Percentiles rank a stretch among this genome's conserved stretches.
phyloP scores from a whole-genome alignment of 108 stramenopile species.

The Skeletonema costatum region DNA sequence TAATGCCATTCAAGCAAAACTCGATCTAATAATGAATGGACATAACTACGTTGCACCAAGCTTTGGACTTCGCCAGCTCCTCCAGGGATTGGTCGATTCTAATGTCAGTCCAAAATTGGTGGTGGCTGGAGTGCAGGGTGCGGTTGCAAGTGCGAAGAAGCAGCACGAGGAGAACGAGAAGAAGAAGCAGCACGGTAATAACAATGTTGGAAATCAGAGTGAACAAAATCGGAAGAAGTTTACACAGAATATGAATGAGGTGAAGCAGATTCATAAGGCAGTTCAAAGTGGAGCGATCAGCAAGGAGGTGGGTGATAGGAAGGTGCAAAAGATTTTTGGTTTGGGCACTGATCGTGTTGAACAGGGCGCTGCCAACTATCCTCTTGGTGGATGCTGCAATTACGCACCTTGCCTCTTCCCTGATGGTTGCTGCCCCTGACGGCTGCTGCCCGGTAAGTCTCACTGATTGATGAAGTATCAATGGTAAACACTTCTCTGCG shows the following conservation, averaged over 20 bases:
- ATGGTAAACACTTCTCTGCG: not conserved
- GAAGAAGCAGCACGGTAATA: not conserved
- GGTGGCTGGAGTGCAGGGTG: conserved; percentile 1
- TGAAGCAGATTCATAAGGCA: not conserved
- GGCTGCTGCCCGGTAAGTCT: not conserved
- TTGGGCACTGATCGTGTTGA: not conserved
- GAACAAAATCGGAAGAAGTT: not conserved
- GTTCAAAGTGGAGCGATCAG: conserved; percentile 7
- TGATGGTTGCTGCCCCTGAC: conserved; percentile 3
- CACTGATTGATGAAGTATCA: not conserved
- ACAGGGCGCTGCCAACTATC: not conserved
- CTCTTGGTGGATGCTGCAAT: conserved; percentile 5
- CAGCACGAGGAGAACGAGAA: conserved; percentile 9
- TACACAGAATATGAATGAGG: not conserved
- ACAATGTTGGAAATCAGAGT: not conserved
- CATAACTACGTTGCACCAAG: not conserved
- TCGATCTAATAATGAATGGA: not conserved
- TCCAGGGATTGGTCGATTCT: conserved; percentile 6
- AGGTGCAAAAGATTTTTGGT: not conserved
- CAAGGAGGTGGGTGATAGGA: not conserved
- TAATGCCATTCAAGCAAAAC: conserved; percentile 9
- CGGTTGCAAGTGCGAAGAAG: conserved; percentile 10
- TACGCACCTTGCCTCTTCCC: conserved; percentile 4
- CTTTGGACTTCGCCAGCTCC: not conserved
- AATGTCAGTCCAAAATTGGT: conserved; percentile 2